Base-by-base conservation (phyloP, 2,329 filamentous ascomycete species). In the Plenodomus lindquistii region DNA sequence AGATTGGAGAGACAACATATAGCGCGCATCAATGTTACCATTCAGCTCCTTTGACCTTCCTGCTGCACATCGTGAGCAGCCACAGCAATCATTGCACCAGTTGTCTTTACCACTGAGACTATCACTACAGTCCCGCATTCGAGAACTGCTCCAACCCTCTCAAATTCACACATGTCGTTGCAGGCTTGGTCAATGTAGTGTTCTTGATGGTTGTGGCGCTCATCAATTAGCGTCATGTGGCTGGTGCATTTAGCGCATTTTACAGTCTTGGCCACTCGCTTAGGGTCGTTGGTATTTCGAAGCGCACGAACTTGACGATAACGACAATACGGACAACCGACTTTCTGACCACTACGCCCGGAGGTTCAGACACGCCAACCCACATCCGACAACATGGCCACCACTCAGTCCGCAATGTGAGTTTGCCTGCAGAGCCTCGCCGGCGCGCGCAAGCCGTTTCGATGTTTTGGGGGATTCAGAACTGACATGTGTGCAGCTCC, bases 401-500 rank as follows among this genome's bases (percentile, higher is more conserved):
- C 71, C 55, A 67, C 71, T 58, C 69, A 72, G 56, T 66, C 65
- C 59, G 67, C 71, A 64, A 74, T 74, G 72, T 74, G 62, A 65
- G 72, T 73, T 29, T 21, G 18, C 22, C 38, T 31, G 46, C 34
- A 27, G 36, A 20, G 16, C 44, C 20, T 41, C 40, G 19, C 50
- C 37, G 22, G 17, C 27, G 21, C 42, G 46, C 48, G 50, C 48
- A 44, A 38, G 38, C 34, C 15, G 20, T 36, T 8, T 4, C 11
- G 27, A 13, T 15, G 27, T 31, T 29, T n/a, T n/a, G n/a, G 18
- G 19, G 31, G 37, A 49, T 38, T 38, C 21, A 48, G 40, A 56
- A 63, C 69, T 72, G 52, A 72, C 60, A 8, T 36, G 44, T 48
- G 37, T 49, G 50, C 75, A 92, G 89, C 80, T 92, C 88, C 79